Evolutionary conservation across 352 stramenopile species (phyloP), one percentile per base, ranked within the genome.

Genomic region (Thalassiosira livingstoniorum): DNA sequence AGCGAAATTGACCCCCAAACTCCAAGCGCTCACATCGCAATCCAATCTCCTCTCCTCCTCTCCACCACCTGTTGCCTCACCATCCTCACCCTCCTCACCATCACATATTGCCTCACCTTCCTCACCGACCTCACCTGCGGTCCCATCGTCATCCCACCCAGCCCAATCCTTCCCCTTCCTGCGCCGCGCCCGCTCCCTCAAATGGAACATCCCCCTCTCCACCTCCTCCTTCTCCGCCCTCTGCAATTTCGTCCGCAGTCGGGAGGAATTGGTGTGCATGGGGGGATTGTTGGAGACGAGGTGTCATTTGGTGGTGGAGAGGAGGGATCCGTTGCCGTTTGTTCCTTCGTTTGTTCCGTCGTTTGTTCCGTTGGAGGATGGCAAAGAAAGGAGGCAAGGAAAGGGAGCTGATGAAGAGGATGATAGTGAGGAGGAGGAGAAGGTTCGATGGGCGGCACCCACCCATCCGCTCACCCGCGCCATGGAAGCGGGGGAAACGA

Each of bases 271-370:
- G 3, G 64, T 93, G 34, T 75, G 83, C 1, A 94, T 94, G 88
- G 91, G 71, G 53, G 81, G 78, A 27, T 80, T 94, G 63, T 75
- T 94, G 21, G 87, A 92, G 75, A 93, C 72, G 51, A 87, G 89
- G 43, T 94, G 90, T 81, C 87, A 92, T 82, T 78, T 94, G 47
- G 88, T 92, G 73, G 82, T 93, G 5, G 88, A 94, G 75, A 82
- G 80, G 61, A 79, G 90, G 58, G 83, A 93, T 83, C 88, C 90
- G 1, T 69, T 92, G 31, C 87, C 90, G 3, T 92, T 88, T 81
- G 88, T 75, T 54, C 90, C 90, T 10, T 62, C 79, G 25, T 79
- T 77, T 61, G n/a, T 93, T 4, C 85, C 92, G 55, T 82, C 89
- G 25, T 88, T 92, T 64, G 64, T 83, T 13, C 31, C 37, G 5